phyloP scores from a whole-genome alignment of 257 asterid species.

The Nicotiana noctiflora region DNA sequence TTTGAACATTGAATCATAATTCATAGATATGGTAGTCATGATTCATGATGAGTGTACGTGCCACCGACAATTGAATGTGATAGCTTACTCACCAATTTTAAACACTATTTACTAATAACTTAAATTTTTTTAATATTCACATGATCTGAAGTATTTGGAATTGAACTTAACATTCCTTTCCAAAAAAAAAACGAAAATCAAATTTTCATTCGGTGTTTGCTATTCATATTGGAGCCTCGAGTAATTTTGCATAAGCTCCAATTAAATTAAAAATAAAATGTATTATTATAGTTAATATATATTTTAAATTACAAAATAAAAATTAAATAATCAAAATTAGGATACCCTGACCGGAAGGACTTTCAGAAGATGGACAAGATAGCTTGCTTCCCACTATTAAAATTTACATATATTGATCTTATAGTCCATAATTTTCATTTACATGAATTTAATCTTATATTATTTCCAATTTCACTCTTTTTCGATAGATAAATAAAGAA shows the following conservation, averaged over 20 bases:
- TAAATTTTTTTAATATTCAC: background rate
- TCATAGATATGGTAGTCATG: background rate
- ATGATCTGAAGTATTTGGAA: background rate
- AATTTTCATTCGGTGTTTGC: background rate
- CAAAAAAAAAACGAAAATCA: background rate
- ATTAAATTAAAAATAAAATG: too few relatives aligned
- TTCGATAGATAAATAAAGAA: background rate
- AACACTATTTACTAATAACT: background rate
- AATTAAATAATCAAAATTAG: too few relatives aligned
- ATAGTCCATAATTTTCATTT: too few relatives aligned
- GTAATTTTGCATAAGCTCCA: too few relatives aligned
- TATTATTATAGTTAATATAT: too few relatives aligned
- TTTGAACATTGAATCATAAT: background rate
- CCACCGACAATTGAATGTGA: constrained; percentile 3
- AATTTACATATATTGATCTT: too few relatives aligned
- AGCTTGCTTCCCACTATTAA: too few relatives aligned
- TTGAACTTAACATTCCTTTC: background rate
- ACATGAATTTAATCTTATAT: too few relatives aligned
- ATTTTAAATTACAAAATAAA: too few relatives aligned
- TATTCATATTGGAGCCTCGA: too few relatives aligned
- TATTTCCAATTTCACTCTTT: background rate
- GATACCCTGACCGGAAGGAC: too few relatives aligned
- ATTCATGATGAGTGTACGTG: background rate
- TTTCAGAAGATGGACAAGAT: too few relatives aligned
- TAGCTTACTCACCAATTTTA: background rate